Evolutionary conservation across 768 basidiomycete species (phyloP), one percentile per base, ranked within the genome.

Genomic region (Melanogaster broomeanus): DNA sequence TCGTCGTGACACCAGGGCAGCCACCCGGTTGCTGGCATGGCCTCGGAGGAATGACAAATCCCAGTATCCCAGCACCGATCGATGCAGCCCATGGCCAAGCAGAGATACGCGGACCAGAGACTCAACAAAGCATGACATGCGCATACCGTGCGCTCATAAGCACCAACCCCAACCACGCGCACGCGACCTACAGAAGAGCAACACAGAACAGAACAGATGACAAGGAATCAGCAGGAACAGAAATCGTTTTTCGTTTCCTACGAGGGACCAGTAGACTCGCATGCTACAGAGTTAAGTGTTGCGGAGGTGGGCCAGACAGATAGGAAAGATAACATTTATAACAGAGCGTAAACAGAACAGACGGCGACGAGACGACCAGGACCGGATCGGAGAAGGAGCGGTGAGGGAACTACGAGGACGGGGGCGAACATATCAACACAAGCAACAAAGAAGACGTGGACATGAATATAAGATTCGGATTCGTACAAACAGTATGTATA

Each of bases 231-330:
- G n/a, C n/a, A 21, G 4, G 24, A 33, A 18, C 10, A 4, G 40
- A 42, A 28, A 38, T 6, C 21, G 28, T 31, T 44, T 44, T 18
- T 6, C 21, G 28, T 31, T 44, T 44, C 30, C 15, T 33, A 44
- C 43, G 30, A 33, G 43, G 33, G 30, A 28, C 42, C 42, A 57
- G 62, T 74, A 75, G 72, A 75, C 71, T 56, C 73, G 66, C 73
- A 72, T 72, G 74, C 70, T 74, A 75, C 72, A 74, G 57, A 53
- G 7, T 44, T 42, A 46, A 33, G 37, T 43, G 51, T 35, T 47
- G 44, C 45, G 22, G 51, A 46, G 18, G n/a, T 5, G 21, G 33
- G 35, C 22, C 11, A 15, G 6, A 3, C 18, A 19, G 43, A 56
- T 38, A 38, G 37, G 39, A 42, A 19, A 22, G 37, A 35, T 48